These are phyloP conservation scores for Scedosporium aurantiacum DNA, from an alignment of 2,329 filamentous ascomycete species.

Conservation along the genomic window DNA sequence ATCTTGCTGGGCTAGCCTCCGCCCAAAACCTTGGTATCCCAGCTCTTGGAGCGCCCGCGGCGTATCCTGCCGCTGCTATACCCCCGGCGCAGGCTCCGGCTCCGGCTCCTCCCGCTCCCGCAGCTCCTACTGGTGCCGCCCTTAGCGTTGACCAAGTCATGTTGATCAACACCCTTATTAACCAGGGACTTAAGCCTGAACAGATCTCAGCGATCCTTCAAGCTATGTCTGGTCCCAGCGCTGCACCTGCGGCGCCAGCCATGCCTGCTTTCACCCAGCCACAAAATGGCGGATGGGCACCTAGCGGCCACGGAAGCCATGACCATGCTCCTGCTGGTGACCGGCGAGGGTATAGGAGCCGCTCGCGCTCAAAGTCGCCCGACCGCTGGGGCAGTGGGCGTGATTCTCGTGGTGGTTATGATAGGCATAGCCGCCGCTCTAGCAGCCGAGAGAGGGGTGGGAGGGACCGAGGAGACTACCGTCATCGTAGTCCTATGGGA, in stretches of 20 bases:
- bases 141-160: constrained; percentile 49
- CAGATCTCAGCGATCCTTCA: constrained; percentile 56
- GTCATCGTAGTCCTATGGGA: constrained; percentile 73
- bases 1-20: constrained; percentile 14
- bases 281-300: constrained; percentile 19
- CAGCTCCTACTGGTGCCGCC: constrained; percentile 23
- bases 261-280: constrained; percentile 29
- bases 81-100: constrained; percentile 52
- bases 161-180: constrained; percentile 63
- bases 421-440: constrained; percentile 61
- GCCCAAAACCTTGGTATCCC: constrained; percentile 15
- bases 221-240: constrained; percentile 32
- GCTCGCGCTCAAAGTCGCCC: constrained; percentile 72
- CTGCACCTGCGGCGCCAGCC: constrained; percentile 20
- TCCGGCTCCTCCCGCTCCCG: constrained; percentile 29
- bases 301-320: background rate
- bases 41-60: constrained; percentile 11
- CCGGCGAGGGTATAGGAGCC: constrained; percentile 22
- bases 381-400: constrained; percentile 59
- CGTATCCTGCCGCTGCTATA: constrained; percentile 34
- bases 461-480: constrained; percentile 58
- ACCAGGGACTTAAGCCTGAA: constrained; percentile 66
- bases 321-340: background rate
- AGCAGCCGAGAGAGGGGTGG: constrained; percentile 43
- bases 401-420: constrained; percentile 50